A percentile compares a stretch with the other conserved stretches of the same genome.
Conservation (phyloP, 2,329 filamentous ascomycete genomes). For the Arachnomyces sp. region DNA sequence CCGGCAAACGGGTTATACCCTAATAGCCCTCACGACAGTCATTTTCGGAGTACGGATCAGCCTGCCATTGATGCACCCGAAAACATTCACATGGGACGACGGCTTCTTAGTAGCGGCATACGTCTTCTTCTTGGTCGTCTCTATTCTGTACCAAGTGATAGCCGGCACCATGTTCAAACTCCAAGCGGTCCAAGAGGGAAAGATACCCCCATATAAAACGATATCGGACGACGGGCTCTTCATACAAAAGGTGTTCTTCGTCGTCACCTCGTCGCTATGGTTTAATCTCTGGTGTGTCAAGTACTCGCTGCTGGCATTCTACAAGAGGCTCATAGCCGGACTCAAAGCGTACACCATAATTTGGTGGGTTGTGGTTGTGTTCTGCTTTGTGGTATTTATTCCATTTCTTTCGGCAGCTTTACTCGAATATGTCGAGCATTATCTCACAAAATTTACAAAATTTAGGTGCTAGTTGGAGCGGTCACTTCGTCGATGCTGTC, state of each 20-base stretch:
- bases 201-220: constrained; percentile 17
- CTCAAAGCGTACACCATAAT: constrained; percentile 24
- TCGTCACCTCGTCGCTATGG: constrained; percentile 30
- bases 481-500: constrained; percentile 22
- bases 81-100: constrained; percentile 8
- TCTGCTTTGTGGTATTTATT: constrained; percentile 25
- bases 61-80: constrained; percentile 5
- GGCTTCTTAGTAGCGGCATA: constrained; percentile 4
- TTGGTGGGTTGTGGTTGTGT: constrained; percentile 30
- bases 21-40: constrained; percentile 12
- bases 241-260: constrained; percentile 32
- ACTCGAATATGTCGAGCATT: constrained; percentile 29
- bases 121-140: constrained; percentile 12
- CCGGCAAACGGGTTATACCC: constrained; percentile 12
- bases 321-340: constrained; percentile 28
- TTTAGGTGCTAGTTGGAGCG: constrained; percentile 22
- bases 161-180: constrained; percentile 27
- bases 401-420: constrained; percentile 2
- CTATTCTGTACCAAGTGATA: constrained; percentile 28
- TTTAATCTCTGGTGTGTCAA: constrained; percentile 34
- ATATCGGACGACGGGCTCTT: constrained; percentile 23
- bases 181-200: constrained; percentile 16
- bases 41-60: constrained; percentile 11
- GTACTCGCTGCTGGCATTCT: constrained; percentile 32
- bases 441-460: constrained; percentile 26